Conservation (phyloP, 768 basidiomycete species). For the Fibroporia radiculosa region DNA sequence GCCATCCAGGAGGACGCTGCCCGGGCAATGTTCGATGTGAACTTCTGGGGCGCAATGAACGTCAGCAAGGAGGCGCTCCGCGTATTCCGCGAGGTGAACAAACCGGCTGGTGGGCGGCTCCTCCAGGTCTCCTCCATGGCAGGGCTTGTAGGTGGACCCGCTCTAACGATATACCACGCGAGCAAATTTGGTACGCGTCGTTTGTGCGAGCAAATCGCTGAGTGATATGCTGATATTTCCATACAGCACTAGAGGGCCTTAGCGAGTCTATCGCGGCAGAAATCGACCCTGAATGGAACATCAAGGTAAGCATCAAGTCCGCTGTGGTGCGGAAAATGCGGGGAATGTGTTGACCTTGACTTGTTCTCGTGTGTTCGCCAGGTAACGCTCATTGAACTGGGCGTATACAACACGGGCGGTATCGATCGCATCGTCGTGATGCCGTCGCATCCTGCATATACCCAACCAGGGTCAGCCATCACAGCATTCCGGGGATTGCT, state of each 20-base stretch:
- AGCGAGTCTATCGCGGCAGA: constrained; percentile 22
- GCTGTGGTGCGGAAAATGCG: not conserved
- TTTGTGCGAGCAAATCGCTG: too few relatives aligned
- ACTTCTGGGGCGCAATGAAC: constrained; percentile 20
- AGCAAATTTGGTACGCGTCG: constrained; percentile 12
- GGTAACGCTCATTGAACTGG: constrained; percentile 10
- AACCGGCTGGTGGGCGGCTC: constrained; percentile 23
- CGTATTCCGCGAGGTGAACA: constrained; percentile 29
- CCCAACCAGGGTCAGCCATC: not conserved
- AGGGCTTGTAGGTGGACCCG: constrained; percentile 18
- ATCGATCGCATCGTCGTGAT: not conserved
- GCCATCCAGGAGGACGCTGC: constrained; percentile 13
- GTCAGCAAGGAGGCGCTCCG: constrained; percentile 25
- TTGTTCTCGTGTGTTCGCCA: too few relatives aligned
- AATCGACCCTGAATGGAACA: constrained; percentile 29
- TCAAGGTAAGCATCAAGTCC: constrained; percentile 27
- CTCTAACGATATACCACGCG: constrained; percentile 18
- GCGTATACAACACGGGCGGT: constrained; percentile 5
- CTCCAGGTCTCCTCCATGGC: constrained; percentile 27
- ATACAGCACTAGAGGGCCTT: constrained; percentile 25
- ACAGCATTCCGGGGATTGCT: not conserved
- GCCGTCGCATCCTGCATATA: constrained; percentile 10
- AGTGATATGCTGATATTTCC: not conserved
- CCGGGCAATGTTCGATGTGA: constrained; percentile 16
- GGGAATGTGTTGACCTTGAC: not conserved